Base-by-base conservation (phyloP, 2,329 filamentous ascomycete species). In the Cercospora canescens region DNA sequence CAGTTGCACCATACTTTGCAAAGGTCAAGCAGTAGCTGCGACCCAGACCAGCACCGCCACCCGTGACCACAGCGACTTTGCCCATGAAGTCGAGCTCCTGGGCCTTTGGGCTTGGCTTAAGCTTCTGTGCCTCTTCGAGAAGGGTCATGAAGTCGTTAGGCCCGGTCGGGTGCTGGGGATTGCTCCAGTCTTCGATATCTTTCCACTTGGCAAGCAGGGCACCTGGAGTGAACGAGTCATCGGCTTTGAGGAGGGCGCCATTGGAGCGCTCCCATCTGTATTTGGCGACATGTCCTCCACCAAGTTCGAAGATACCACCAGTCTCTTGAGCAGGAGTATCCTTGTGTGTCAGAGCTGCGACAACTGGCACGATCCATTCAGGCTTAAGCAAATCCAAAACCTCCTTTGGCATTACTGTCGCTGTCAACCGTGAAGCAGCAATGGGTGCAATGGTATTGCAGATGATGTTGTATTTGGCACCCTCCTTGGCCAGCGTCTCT, bases 401-500 rank as follows among this genome's bases (percentile, higher is more conserved):
- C 77, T 97, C 94, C n/a, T 93, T 92, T 35, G 94, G 93, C 93
- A 97, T 94, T 72, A 97, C 86, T 18, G 94, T 97, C 79, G 93
- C 88, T 50, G 94, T 97, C 93, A 98, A 96, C 79, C 94, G 89
- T 82, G 91, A 95, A 67, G 94, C 95, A 72, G 94, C 94, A 76
- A 97, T 94, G 61, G 95, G 95, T 18, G 95, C 93, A 82, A 99
- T 96, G 74, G 92, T 92, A 81, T 99, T 99, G 84, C 86, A 88
- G 75, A 97, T 82, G 73, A 99, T 98, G 86, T 98, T 98, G 85
- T 99, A 99, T 83, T 98, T 98, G 78, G 88, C 85, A 72, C 95
- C 95, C 84, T 99, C 95, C 86, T 98, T 98, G 67, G 95, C 95
- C 69, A 99, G 86, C 4, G 95, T 97, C 86, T 99, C 94, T 41